A percentile compares a stretch with the other conserved stretches of the same genome.
phyloP scores from a whole-genome alignment of 2,329 filamentous ascomycete genomes.

The Sporothrix curviconia region DNA sequence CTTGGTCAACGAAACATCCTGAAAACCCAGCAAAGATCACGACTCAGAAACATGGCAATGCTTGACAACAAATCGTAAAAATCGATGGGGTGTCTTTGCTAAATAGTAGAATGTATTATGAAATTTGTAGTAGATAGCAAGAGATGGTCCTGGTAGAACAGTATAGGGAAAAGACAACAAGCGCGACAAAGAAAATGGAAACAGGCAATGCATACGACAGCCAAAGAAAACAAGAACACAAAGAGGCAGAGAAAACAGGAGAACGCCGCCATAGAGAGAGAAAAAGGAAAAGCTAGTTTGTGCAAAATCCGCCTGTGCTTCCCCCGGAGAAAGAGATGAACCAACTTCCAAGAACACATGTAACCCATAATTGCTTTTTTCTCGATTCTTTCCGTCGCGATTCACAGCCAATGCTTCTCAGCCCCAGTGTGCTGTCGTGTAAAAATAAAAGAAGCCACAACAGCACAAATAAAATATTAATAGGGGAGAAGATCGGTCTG shows the following conservation, averaged over 20 bases:
- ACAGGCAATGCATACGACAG: background rate
- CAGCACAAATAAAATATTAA: background rate
- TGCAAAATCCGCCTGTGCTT: conserved; percentile 6
- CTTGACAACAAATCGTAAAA: too few species aligned
- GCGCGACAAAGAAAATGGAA: background rate
- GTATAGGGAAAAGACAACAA: background rate
- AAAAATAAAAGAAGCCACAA: too few species aligned
- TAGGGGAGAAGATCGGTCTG: background rate
- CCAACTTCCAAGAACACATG: background rate
- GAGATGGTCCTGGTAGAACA: background rate
- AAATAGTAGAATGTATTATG: conserved; percentile 1
- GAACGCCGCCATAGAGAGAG: background rate
- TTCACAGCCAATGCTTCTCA: background rate
- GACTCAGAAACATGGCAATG: too few species aligned
- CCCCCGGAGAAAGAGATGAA: background rate
- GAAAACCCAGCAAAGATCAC: too few species aligned
- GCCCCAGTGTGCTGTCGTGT: background rate
- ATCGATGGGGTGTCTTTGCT: background rate
- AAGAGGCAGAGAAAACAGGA: background rate
- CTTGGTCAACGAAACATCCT: background rate
- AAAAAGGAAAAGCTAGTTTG: conserved; percentile 4
- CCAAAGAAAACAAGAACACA: background rate
- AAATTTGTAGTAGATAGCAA: background rate
- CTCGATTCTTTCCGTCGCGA: background rate
- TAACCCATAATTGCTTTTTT: background rate